Base-by-base conservation (phyloP, 257 asterid genomes). In the Solanum ossicruentum region DNA sequence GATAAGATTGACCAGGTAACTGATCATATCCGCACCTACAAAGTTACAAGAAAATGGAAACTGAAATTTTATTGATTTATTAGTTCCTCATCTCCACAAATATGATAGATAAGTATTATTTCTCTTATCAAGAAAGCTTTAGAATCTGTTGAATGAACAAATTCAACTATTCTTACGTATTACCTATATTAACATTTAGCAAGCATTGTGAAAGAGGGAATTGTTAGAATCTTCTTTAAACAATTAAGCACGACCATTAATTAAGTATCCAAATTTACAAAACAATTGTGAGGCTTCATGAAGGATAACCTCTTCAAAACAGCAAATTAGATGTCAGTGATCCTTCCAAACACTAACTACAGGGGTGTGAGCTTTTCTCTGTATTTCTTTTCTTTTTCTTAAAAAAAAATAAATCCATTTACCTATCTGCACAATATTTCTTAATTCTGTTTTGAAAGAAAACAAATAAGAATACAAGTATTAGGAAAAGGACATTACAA, bases 21-120 rank as follows among this genome's bases (percentile, higher is more conserved):
- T 97, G 99, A 90, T 97, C 98, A 80, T 97, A 97, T n/a, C 98
- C 98, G 87, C 99, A 95, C 86, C 99, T 96, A 87, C 11, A 23
- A 45, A 72, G 81, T 72, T 45, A 72, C 81, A 70, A 71, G 26
- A 85, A 28, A 12, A 20, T 47, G 13, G 39, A 43, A 78, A 15
- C 28, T 2, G 12, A 52, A 16, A 20, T 54, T 39, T 9, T 20
- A 20, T 15, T 45, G 83, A 13, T 21, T 13, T 7, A 17, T 54
- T 36, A 78, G 70, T 61, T 85, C 52, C 26, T 21, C 60, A 12
- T 10, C 54, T 23, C 16, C 41, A 55, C 45, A 8, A 60, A 47
- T 7, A 57, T 67, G 49, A 39, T 72, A 72, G 80, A 41, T 20
- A 20, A 43, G 54, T n/a, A 36, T 45, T 20, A 72, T 43, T 39